Base-by-base conservation (phyloP, 2,329 filamentous ascomycete species). In the Aureobasidium uvarum region DNA sequence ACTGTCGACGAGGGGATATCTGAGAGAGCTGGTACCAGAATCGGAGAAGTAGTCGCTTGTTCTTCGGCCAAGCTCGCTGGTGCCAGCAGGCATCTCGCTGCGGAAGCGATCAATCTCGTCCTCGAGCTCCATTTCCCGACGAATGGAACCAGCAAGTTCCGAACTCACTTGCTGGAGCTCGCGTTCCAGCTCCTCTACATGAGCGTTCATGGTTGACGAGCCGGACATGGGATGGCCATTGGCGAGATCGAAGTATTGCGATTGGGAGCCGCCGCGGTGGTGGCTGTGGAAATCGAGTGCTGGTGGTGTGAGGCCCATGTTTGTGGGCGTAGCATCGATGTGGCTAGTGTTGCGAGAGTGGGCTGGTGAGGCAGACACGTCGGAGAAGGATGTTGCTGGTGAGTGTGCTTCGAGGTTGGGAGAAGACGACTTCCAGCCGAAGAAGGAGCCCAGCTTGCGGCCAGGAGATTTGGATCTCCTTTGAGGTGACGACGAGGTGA, bases 21-120 rank as follows among this genome's bases (percentile, higher is more conserved):
- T 90, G 62, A 91, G 84, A 1, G 92, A 94, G 76, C 92, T 94
- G 66, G 91, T 89, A 38, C 95, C 95, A 6, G 93, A 96, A 76
- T 99, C 95, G 2, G 95, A 99, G 76, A 95, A 99, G 79, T 99
- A 98, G 78, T 99, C 95, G 78, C 95, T 98, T 11, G 91, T 96
- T 67, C 94, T 86, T 75, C 90, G 89, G 68, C 85, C 87, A 33
- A 83, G 74, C n/a, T 81, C 77, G n/a, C 72, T 71, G 31, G 69
- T 67, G 72, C 70, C 81, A 74, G 76, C 82, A 73, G 77, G 86
- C 83, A 76, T 82, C 73, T 97, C 92, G n/a, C 86, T 81, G 75
- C 97, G 93, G 71, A 96, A 80, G 66, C 90, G 84, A 70, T 99
- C 95, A 0, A 98, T 88, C 54, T 98, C 83, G 76, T 99, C 95